phyloP scores from a whole-genome alignment of 2,329 filamentous ascomycete genomes.

The Calcarisporium arbuscula region DNA sequence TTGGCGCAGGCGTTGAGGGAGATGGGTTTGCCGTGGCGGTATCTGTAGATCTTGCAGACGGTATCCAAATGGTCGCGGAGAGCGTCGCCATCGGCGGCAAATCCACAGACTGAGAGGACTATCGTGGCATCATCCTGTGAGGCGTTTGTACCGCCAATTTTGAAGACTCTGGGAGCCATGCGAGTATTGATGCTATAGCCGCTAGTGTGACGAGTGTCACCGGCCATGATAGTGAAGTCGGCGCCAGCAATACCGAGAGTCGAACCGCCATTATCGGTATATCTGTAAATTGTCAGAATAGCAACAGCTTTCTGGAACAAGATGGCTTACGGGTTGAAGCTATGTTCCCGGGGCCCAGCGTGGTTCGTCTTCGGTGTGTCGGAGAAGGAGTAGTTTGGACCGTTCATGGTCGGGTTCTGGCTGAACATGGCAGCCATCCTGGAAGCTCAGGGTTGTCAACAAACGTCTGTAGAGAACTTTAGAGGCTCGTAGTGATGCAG shows the following conservation, averaged over 20 bases:
- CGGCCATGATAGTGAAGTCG: slow-evolving; percentile 93
- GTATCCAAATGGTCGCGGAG: slow-evolving; percentile 90
- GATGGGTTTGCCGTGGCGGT: slow-evolving; percentile 97
- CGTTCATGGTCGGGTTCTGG: slow-evolving; percentile 63
- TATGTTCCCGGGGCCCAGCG: slow-evolving; percentile 62
- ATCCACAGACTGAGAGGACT: slow-evolving; percentile 89
- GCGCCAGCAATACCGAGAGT: slow-evolving; percentile 90
- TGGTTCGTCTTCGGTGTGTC: slow-evolving; percentile 48
- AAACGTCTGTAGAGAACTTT: no score
- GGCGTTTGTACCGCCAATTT: slow-evolving; percentile 85
- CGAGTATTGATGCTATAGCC: slow-evolving; percentile 99
- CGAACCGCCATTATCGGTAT: slow-evolving; percentile 96
- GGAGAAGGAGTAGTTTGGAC: slow-evolving; percentile 63
- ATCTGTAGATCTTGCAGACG: slow-evolving; percentile 97
- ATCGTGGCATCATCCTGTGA: slow-evolving; percentile 81
- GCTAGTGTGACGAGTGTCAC: slow-evolving; percentile 90
- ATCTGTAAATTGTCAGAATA: no score
- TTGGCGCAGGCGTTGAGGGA: slow-evolving; percentile 90
- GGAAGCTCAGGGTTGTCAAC: slow-evolving; percentile 13
- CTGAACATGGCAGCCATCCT: slow-evolving; percentile 62
- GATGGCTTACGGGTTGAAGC: slow-evolving; percentile 78
- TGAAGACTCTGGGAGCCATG: slow-evolving; percentile 92
- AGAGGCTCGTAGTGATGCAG: no score
- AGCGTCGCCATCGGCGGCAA: slow-evolving; percentile 89
- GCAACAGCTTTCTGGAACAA: slow-evolving; percentile 3